Evolutionary conservation across 805 yeast genomes (phyloP), one percentile per base, ranked within the genome.

Genomic region (Candida glaebosa): DNA sequence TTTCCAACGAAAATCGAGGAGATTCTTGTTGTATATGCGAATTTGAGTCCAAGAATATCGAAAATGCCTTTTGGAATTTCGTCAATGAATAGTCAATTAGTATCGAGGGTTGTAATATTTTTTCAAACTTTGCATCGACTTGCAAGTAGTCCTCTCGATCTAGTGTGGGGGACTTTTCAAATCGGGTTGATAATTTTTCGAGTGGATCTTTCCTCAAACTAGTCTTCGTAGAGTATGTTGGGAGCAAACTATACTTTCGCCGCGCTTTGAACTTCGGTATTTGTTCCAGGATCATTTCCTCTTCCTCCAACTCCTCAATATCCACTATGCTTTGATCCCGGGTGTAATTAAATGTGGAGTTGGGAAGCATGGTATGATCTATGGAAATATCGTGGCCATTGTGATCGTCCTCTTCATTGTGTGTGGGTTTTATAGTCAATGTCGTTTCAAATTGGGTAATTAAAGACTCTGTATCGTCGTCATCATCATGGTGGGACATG

Each of bases 381-480:
- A 69, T 67, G 16, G 74, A 66, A 25, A 68, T 46, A 42, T 67
- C 73, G 25, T 48, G 54, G 25, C 48, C 49, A 28, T 28, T 14
- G 12, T 28, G 31, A 28, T 54, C 61, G 25, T 61, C 71, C 8
- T 55, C 55, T 12, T 66, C 73, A 40, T 62, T 59, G 19, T 68
- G 50, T 5, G 68, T 55, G 2, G 74, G 70, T 31, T 62, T 49
- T 43, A 69, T 67, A 26, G 69, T 67, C 34, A 70, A 57, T 0
- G 74, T 70, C 3, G 75, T 67, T 49, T 70, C 75, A 44, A 70
- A 70, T 47, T 67, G 73, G 5, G 72, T 60, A 36, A 65, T 60
- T 47, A 65, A 58, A 38, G 70, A 64, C 38, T 66, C 70, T 46
- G 64, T 69, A 46, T 60, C 57, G 47, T 60, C 65, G 41, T 63